Evolutionary conservation across 352 stramenopile genomes (phyloP).

Genomic region (Pythium myriotylum): DNA sequence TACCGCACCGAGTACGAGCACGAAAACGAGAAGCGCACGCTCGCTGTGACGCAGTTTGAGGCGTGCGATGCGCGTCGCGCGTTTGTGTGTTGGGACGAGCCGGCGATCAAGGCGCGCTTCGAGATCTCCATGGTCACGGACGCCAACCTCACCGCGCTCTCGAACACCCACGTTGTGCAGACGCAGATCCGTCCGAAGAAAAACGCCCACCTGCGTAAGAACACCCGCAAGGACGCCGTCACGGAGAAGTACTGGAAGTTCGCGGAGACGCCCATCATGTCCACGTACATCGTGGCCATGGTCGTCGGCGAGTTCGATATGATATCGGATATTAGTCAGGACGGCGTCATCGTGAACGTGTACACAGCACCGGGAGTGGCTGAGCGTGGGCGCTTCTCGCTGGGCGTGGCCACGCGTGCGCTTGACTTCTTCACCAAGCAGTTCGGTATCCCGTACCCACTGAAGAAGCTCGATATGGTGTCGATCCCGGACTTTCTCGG

Average conservation of each 20-base stretch:
- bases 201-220: constrained; percentile 56
- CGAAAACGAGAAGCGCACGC: constrained; percentile 89
- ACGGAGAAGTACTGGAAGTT: constrained; percentile 86
- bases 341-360: constrained; percentile 94
- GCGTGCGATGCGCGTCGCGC: constrained; percentile 88
- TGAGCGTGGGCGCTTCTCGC: constrained; percentile 89
- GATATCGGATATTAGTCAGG: constrained; percentile 85
- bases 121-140: constrained; percentile 92
- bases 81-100: constrained; percentile 98
- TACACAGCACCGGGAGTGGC: constrained; percentile 94
- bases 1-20: constrained; percentile 94
- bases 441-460: constrained; percentile 92
- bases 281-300: constrained; percentile 97
- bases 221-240: constrained; percentile 40
- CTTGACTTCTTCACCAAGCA: constrained; percentile 73
- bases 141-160: constrained; percentile 89
- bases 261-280: constrained; percentile 96
- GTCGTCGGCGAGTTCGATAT: constrained; percentile 96
- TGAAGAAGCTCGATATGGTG: constrained; percentile 99
- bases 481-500: constrained; percentile 95
- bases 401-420: constrained; percentile 67
- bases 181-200: constrained; percentile 61
- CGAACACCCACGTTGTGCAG: constrained; percentile 96
- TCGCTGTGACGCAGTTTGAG: constrained; percentile 88
- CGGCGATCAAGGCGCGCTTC: constrained; percentile 95